Percentiles rank a stretch among this genome's conserved stretches.
Evolutionary conservation across 1,139 yeast species (phyloP).

Genomic region (Sugiyamaella xylanicola): DNA sequence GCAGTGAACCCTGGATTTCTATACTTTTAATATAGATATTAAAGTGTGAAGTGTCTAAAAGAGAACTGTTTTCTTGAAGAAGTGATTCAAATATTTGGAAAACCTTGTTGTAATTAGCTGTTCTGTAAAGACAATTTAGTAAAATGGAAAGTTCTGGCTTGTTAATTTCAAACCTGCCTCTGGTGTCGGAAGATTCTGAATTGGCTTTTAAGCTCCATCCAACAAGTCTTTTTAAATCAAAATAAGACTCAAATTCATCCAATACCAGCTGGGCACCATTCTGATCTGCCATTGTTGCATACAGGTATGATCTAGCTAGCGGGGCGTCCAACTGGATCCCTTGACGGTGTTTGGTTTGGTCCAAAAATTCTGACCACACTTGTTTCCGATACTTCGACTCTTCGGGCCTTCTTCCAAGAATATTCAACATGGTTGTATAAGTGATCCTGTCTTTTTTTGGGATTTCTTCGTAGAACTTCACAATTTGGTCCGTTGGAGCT

Average conservation of each 20-base stretch:
- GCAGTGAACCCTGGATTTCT: constrained; percentile 16
- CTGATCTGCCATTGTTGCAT: constrained; percentile 14
- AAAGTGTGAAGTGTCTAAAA: constrained; percentile 23
- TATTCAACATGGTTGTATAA: constrained; percentile 27
- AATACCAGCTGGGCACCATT: constrained; percentile 1
- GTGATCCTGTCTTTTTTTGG: constrained; percentile 23
- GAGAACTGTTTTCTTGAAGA: neutral
- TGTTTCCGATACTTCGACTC: neutral
- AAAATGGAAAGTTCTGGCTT: constrained; percentile 13
- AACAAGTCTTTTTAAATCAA: constrained; percentile 1
- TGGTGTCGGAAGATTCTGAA: neutral
- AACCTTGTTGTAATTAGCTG: neutral
- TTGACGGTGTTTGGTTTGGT: constrained; percentile 9
- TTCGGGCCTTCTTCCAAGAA: constrained; percentile 20
- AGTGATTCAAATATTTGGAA: constrained; percentile 1
- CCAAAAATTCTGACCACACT: constrained; percentile 25
- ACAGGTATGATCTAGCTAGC: constrained; percentile 24
- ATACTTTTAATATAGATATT: constrained; percentile 20
- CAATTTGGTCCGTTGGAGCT: constrained; percentile 17
- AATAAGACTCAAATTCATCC: constrained; percentile 7
- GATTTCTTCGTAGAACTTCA: constrained; percentile 24
- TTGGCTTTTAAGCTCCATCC: neutral
- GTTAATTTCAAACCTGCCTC: neutral
- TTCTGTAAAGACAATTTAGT: constrained; percentile 6
- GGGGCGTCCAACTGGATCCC: constrained; percentile 21